phyloP scores from a whole-genome alignment of 768 basidiomycete genomes.

The Lentinula guzmanii region DNA sequence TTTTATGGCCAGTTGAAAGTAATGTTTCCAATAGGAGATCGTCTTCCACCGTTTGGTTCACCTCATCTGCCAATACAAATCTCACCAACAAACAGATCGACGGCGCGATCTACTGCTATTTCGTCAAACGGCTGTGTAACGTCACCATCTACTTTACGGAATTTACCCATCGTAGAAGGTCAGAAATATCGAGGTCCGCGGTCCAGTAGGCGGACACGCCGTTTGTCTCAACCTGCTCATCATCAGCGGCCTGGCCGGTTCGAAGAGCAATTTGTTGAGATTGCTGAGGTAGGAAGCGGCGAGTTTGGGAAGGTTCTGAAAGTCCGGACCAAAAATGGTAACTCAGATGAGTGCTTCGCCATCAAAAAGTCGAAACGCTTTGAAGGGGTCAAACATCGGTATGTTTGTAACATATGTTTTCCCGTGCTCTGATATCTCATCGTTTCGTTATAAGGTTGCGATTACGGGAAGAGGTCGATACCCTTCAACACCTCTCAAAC shows the following conservation, averaged over 20 bases:
- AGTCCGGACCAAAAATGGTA: slow-evolving; percentile 60
- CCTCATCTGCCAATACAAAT: slow-evolving; percentile 41
- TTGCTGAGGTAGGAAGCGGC: slow-evolving; percentile 82
- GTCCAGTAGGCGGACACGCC: slow-evolving; percentile 17
- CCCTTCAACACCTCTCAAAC: slow-evolving; percentile 70
- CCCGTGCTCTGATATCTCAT: background rate
- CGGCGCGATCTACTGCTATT: slow-evolving; percentile 48
- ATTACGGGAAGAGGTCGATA: slow-evolving; percentile 90
- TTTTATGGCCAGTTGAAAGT: background rate
- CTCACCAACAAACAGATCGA: slow-evolving; percentile 35
- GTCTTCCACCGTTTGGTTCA: slow-evolving; percentile 43
- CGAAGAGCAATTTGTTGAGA: slow-evolving; percentile 72
- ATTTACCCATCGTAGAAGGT: slow-evolving; percentile 17
- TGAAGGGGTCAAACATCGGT: slow-evolving; percentile 89
- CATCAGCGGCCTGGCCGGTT: slow-evolving; percentile 57
- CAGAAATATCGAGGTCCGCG: slow-evolving; percentile 13
- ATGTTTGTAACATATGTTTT: slow-evolving; percentile 23
- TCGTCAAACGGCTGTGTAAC: slow-evolving; percentile 49
- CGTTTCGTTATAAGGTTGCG: slow-evolving; percentile 48
- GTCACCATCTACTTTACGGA: slow-evolving; percentile 37
- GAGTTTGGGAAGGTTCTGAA: slow-evolving; percentile 93
- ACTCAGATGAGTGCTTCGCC: slow-evolving; percentile 58
- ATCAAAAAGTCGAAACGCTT: slow-evolving; percentile 94
- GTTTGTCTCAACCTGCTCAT: slow-evolving; percentile 35
- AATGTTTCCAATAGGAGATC: slow-evolving; percentile 26